Percentiles rank a stretch among this genome's conserved stretches.
Evolutionary conservation across 768 basidiomycete species (phyloP).

Genomic region (Lyophyllum semitale): DNA sequence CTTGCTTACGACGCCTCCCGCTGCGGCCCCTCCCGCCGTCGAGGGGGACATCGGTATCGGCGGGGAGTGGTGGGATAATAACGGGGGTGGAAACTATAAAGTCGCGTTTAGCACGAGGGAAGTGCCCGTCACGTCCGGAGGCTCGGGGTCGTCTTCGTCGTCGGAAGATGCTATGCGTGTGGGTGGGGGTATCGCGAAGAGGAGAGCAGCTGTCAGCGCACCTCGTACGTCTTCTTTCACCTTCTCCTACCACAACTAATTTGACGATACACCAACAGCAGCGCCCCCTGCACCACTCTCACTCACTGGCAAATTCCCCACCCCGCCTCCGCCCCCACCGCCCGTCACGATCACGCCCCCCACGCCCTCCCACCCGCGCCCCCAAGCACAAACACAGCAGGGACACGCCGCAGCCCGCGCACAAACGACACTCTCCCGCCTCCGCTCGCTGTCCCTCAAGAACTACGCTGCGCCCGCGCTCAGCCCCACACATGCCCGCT

Average conservation of each 20-base stretch:
- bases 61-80: slow-evolving; percentile 96
- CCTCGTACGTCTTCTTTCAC: slow-evolving; percentile 29
- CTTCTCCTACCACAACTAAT: background rate
- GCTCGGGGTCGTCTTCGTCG: background rate
- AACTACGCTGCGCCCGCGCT: slow-evolving; percentile 52
- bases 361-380: slow-evolving; percentile 5
- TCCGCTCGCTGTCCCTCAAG: slow-evolving; percentile 43
- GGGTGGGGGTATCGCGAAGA: background rate
- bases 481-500: background rate
- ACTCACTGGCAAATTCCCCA: slow-evolving; percentile 1
- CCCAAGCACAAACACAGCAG: background rate
- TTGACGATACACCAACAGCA: no score
- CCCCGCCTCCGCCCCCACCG: slow-evolving; percentile 6
- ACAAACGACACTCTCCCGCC: slow-evolving; percentile 32
- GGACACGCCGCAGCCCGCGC: slow-evolving; percentile 26
- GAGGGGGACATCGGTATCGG: slow-evolving; percentile 36
- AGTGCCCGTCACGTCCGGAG: background rate
- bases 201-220: slow-evolving; percentile 29
- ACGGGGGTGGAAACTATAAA: slow-evolving; percentile 74
- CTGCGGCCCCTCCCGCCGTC: slow-evolving; percentile 2
- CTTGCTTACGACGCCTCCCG: background rate
- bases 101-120: slow-evolving; percentile 55
- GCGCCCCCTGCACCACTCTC: slow-evolving; percentile 1
- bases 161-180: background rate
- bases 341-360: background rate